These are phyloP conservation scores for Daldinia bambusicola DNA, from an alignment of 495 filamentous ascomycete species.

Conservation along the genomic window DNA sequence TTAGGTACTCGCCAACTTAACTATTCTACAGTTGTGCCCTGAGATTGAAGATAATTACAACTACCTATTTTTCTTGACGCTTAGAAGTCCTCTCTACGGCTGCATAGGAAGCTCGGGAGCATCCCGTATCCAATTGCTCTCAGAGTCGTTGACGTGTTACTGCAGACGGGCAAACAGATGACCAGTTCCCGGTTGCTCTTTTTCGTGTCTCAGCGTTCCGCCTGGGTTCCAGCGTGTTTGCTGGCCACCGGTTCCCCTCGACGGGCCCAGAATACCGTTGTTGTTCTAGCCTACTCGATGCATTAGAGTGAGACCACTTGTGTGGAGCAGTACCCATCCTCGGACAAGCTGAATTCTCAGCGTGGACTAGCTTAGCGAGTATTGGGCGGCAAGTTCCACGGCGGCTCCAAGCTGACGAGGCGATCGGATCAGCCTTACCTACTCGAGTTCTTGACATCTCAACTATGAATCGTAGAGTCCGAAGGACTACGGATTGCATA, in stretches of 20 bases:
- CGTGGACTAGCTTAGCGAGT: conserved; percentile 41
- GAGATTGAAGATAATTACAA: conserved; percentile 13
- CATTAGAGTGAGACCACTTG: conserved; percentile 46
- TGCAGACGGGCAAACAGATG: conserved; percentile 42
- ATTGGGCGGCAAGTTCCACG: conserved; percentile 38
- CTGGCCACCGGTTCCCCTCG: conserved; percentile 34
- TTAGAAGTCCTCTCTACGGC: conserved; percentile 7
- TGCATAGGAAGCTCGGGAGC: conserved; percentile 30
- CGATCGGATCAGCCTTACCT: conserved; percentile 38
- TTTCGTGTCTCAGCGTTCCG: conserved; percentile 36
- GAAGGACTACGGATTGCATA: conserved; percentile 36
- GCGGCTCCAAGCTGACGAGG: conserved; percentile 42
- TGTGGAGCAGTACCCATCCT: conserved; percentile 43
- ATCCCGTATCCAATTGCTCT: conserved; percentile 31
- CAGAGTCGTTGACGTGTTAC: conserved; percentile 37
- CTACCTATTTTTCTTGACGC: conserved; percentile 12
- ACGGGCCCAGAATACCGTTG: conserved; percentile 38
- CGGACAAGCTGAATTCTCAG: conserved; percentile 43
- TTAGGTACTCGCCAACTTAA: conserved; percentile 14
- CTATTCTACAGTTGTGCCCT: conserved; percentile 19
- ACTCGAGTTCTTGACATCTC: conserved; percentile 26
- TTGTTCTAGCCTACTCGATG: conserved; percentile 46
- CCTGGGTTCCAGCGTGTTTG: conserved; percentile 39
- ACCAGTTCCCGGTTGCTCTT: conserved; percentile 34
- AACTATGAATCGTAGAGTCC: conserved; percentile 48